Evolutionary conservation across 495 filamentous ascomycete species (phyloP), one percentile per base, ranked within the genome.

Genomic region (Neurospora terricola): DNA sequence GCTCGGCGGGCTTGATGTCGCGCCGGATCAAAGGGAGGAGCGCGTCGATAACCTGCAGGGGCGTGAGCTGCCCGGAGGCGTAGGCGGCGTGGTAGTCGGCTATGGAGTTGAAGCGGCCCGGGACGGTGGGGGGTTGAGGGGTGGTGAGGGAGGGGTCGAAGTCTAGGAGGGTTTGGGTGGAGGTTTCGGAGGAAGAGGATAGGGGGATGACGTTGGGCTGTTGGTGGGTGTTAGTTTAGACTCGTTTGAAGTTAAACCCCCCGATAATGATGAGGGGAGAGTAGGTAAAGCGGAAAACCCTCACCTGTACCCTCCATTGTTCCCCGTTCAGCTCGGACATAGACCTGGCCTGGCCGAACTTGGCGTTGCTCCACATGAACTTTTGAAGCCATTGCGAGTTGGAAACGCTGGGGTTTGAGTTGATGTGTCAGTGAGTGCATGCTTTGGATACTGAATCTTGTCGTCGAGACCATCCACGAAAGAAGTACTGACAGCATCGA

Each of bases 181-280:
- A 45, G 8, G 8, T 4, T 45, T n/a, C 71, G 18, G 76, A 70
- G 5, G 54, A 30, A 8, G 54, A 30, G 8, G 77, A 73, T 69
- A 91, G 78, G 7, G 92, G 93, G 54, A 92, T 91, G 30, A 97
- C 94, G 39, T 92, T 91, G n/a, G 95, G 94, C 82, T 86, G 37
- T 38, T 27, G 54, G 21, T 37, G 9, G 18, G 38, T 66, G 69
- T 73, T 71, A 38, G 38, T 11, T 23, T 3, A 48, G 6, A 8
- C 18, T 43, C 40, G 3, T 18, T 18, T n/a, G 18, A n/a, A n/a
- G 40, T 18, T 4, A 45, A 9, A 23, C 45, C 10, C 21, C 27
- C 27, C 27, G 27, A 30, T 30, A 30, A 30, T 34, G 34, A 34
- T 34, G 34, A 30, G 34, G 34, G 12, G 27, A 34, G 14, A 27